Evolutionary conservation across 2,329 filamentous ascomycete genomes (phyloP).

Genomic region (Hypoxylon sp.): DNA sequence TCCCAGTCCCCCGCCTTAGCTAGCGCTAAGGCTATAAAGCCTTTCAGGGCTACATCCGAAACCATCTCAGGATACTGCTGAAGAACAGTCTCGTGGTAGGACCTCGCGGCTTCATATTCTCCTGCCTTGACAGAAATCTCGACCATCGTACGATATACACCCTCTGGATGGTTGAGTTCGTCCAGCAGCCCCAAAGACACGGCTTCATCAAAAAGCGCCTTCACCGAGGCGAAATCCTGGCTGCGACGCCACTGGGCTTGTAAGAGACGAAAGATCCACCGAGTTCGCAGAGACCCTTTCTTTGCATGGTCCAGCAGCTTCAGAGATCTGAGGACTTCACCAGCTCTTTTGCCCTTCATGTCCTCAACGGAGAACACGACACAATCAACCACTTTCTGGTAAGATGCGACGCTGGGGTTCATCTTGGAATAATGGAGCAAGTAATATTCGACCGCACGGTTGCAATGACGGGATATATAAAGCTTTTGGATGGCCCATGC

Average conservation of each 20-base stretch:
- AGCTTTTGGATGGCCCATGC: conserved; percentile 55
- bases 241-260: conserved; percentile 56
- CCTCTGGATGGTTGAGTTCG: conserved; percentile 50
- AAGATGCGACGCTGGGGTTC: conserved; percentile 37
- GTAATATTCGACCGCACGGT: conserved; percentile 56
- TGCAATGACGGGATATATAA: conserved; percentile 52
- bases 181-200: conserved; percentile 47
- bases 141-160: conserved; percentile 58
- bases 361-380: conserved; percentile 55
- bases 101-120: conserved; percentile 52
- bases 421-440: conserved; percentile 53
- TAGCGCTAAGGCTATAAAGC: conserved; percentile 56
- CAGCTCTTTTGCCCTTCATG: conserved; percentile 50
- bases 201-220: conserved; percentile 51
- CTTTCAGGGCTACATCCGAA: conserved; percentile 56
- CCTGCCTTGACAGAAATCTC: conserved; percentile 59
- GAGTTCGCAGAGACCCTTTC: conserved; percentile 48
- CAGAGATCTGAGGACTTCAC: conserved; percentile 53
- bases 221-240: conserved; percentile 47
- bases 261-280: conserved; percentile 59
- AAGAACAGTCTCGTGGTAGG: conserved; percentile 52
- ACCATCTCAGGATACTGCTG: conserved; percentile 48
- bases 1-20: conserved; percentile 61
- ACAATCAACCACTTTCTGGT: conserved; percentile 51
- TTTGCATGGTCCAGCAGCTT: conserved; percentile 45